Base-by-base conservation (phyloP, 148 eudicot species). In the Rheum nobile region DNA sequence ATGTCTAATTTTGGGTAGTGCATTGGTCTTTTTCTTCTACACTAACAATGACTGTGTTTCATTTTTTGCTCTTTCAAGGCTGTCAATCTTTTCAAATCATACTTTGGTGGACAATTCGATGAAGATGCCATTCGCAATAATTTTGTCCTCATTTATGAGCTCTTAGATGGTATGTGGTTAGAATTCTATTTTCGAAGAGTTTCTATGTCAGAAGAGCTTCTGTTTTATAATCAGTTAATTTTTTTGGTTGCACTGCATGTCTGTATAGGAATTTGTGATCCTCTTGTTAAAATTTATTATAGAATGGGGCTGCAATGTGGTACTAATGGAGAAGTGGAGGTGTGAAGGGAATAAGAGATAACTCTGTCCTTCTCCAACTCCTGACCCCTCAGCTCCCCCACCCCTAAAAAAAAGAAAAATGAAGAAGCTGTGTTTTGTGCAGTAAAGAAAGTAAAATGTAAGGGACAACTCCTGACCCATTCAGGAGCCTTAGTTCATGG, bases 41-140 rank as follows among this genome's bases (percentile, higher is more conserved):
- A 57, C 32, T 59, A 59, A 26, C 19, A 2, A 29, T 26, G 28
- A 26, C 34, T 12, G 4, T 42, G n/a, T 12, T 5, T 26, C 31
- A 24, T 65, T 47, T 35, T 28, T 76, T 68, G 39, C 31, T 77
- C 7, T 38, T 75, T 61, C 96, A 91, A 50, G 98, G 98, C 98
- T 74, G 98, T 95, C 77, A 77, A 85, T 73, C 88, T 95, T 72
- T 95, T 95, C 85, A 91, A 95, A 80, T 91, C 98, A 32, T 95
- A 95, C 77, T 95, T 95, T 77, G 98, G 98, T 32, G 98, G 98
- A 72, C 89, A 91, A 74, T 95, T 95, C 82, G 98, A 95, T 75
- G 98, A 95, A 81, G 98, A 95, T 85, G 98, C 98, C 46, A 95
- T 95, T 29, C 91, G 97, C 41, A 91, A 95, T 80, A 95, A 95